Evolutionary conservation across 2,329 filamentous ascomycete species (phyloP), one percentile per base, ranked within the genome.

Genomic region (Pseudogymnoascus sp.): DNA sequence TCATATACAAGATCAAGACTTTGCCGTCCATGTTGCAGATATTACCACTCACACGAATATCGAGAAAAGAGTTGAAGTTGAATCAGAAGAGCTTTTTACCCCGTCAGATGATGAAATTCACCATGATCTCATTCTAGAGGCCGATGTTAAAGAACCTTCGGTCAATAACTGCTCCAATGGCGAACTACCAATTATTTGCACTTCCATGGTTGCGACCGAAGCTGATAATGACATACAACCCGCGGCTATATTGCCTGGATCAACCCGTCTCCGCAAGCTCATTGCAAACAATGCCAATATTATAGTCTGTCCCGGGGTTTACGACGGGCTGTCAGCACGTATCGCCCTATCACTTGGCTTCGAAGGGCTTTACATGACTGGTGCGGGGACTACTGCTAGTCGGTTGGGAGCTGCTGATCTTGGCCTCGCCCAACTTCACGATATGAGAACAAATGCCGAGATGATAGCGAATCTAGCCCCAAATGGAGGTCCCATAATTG

Each of bases 361-460:
- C 64, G 81, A 88, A 55, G 81, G 79, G 62, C 71, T 89, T 40
- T 89, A 89, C 75, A 89, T 89, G 86, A 85, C 87, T 74, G 49
- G 77, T 64, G 79, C 79, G 11, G 80, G 80, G 14, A 82, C 79
- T 1, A 76, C 76, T 5, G 77, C 77, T 61, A 80, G 78, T 1
- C 71, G 75, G 5, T 75, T 81, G 58, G 79, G 80, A 11, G 76
- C 79, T 65, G 78, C 80, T 14, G 80, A 83, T 66, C 69, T 83
- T 5, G 80, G 78, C 18, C 76, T 83, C 49, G 79, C 78, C 43
- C 78, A 78, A 4, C 69, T 81, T 23, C 78, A 79, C 60, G 80
- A 82, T 63, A 83, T 83, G 80, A 75, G 76, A 11, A 74, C 75
- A 63, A 79, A 82, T 60, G 80, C 80, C 11, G 78, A 78, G 64